phyloP scores from a whole-genome alignment of 2,329 filamentous ascomycete genomes.

The Rutstroemia sp. region DNA sequence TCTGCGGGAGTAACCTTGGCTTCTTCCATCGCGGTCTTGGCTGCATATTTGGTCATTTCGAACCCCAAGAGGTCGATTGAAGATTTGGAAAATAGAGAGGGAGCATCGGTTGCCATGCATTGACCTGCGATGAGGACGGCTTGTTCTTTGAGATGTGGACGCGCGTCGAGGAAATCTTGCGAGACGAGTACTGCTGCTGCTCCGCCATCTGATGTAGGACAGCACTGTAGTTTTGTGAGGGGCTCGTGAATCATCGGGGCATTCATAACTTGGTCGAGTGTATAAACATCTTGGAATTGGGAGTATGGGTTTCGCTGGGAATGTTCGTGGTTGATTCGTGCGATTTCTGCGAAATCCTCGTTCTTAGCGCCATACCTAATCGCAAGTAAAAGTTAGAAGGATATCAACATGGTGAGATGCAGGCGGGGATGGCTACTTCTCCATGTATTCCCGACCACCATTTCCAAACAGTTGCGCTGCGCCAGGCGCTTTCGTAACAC shows the following conservation, averaged over 20 bases:
- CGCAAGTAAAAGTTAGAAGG: background rate
- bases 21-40: slow-evolving; percentile 62
- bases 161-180: slow-evolving; percentile 76
- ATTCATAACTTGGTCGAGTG: slow-evolving; percentile 70
- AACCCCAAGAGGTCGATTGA: slow-evolving; percentile 86
- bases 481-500: slow-evolving; percentile 72
- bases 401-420: background rate
- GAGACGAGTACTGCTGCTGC: slow-evolving; percentile 86
- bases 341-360: slow-evolving; percentile 93
- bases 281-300: slow-evolving; percentile 94
- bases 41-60: slow-evolving; percentile 72
- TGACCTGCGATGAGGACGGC: slow-evolving; percentile 89
- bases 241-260: slow-evolving; percentile 75
- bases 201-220: slow-evolving; percentile 88
- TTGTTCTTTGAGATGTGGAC: slow-evolving; percentile 72
- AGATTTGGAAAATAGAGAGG: slow-evolving; percentile 68
- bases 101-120: slow-evolving; percentile 75
- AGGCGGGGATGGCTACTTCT: slow-evolving; percentile 52
- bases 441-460: slow-evolving; percentile 88
- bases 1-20: slow-evolving; percentile 62
- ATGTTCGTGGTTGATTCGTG: slow-evolving; percentile 86
- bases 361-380: slow-evolving; percentile 54
- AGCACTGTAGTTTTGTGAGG: slow-evolving; percentile 97
- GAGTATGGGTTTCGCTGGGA: slow-evolving; percentile 90
- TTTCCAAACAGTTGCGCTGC: slow-evolving; percentile 95